Percentiles rank a stretch among this genome's conserved stretches.
These are phyloP conservation scores for Daedalea quercina DNA, from an alignment of 768 basidiomycete genomes.

Conservation along the genomic window DNA sequence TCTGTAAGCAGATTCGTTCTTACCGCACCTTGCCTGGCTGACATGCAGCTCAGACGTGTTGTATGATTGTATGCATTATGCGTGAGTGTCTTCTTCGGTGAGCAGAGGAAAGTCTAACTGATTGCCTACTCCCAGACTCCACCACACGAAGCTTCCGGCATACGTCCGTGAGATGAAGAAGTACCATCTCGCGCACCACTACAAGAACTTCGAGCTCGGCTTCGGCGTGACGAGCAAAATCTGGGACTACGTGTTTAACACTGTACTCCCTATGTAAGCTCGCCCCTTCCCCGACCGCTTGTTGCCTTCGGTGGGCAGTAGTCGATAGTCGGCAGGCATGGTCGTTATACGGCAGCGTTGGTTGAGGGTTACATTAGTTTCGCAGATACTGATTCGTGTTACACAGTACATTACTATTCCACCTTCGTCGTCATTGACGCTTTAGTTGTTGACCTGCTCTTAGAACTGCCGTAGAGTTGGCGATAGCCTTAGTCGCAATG, in stretches of 20 bases:
- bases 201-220: slow-evolving; percentile 96
- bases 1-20: slow-evolving; percentile 43
- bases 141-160: slow-evolving; percentile 79
- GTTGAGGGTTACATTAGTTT: background rate
- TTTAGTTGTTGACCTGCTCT: background rate
- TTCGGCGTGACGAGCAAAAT: slow-evolving; percentile 97
- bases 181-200: slow-evolving; percentile 96
- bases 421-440: background rate
- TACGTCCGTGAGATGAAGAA: slow-evolving; percentile 93
- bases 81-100: slow-evolving; percentile 39
- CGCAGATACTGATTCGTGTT: background rate
- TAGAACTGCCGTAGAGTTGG: background rate
- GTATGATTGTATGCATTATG: slow-evolving; percentile 92
- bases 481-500: background rate
- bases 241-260: slow-evolving; percentile 92
- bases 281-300: background rate
- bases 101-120: slow-evolving; percentile 1
- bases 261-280: slow-evolving; percentile 58
- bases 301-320: background rate
- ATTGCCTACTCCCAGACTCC: slow-evolving; percentile 44
- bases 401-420: background rate
- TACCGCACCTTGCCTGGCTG: slow-evolving; percentile 2
- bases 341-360: background rate
- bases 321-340: background rate
- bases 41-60: slow-evolving; percentile 50